phyloP scores from a whole-genome alignment of 2,329 filamentous ascomycete genomes.

The Botrytis sinoallii region DNA sequence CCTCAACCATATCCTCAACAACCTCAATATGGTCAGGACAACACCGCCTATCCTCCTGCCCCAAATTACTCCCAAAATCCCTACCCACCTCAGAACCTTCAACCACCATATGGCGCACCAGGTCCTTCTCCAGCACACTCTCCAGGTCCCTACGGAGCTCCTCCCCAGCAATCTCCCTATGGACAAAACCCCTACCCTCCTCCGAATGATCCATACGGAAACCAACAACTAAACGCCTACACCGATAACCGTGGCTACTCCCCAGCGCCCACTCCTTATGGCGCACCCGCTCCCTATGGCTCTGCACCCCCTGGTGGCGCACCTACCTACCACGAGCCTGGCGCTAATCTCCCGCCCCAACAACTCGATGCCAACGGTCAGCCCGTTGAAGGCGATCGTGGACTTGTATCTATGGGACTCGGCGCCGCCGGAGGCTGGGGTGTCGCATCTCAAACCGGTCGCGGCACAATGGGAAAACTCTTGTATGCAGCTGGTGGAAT shows the following conservation, averaged over 20 bases:
- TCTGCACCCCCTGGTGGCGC: neutral
- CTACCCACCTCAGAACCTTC: constrained; percentile 8
- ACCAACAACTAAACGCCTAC: constrained; percentile 11
- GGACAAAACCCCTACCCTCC: neutral
- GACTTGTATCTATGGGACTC: constrained; percentile 14
- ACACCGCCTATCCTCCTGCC: constrained; percentile 5
- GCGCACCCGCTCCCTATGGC: neutral
- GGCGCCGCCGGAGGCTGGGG: constrained; percentile 12
- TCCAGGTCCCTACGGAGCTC: neutral
- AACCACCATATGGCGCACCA: constrained; percentile 3
- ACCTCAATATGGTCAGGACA: constrained; percentile 1
- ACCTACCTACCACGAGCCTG: constrained; percentile 11
- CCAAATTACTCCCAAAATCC: neutral
- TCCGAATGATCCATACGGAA: neutral
- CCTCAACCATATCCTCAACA: constrained; percentile 14
- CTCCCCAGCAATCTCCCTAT: constrained; percentile 5
- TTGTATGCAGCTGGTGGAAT: constrained; percentile 1
- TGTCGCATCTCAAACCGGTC: neutral
- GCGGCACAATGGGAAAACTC: neutral
- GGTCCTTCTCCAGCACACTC: constrained; percentile 11
- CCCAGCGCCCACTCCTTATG: neutral
- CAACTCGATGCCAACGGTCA: constrained; percentile 11
- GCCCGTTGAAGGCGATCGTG: constrained; percentile 12
- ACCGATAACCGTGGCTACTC: neutral
- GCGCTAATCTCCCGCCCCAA: constrained; percentile 2